These are phyloP conservation scores for Prillingera fragicola DNA, from an alignment of 1,284 basidiomycete genomes.

Conservation along the genomic window DNA sequence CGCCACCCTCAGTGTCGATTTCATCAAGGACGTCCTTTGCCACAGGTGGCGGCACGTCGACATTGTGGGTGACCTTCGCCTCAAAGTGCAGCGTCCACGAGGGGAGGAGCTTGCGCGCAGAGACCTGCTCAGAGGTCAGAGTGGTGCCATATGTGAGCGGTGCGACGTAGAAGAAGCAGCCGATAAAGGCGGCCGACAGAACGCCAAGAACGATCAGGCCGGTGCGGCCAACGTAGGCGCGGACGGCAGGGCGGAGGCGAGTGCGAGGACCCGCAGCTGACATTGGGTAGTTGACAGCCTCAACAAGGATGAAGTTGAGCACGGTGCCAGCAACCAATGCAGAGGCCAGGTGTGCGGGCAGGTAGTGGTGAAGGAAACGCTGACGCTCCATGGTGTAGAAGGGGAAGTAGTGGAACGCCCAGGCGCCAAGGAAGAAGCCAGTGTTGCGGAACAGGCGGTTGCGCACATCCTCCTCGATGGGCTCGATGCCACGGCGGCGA, in stretches of 20 bases:
- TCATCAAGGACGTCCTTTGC: neutral
- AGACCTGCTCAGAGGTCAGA: conserved; percentile 69
- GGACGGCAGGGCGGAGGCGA: conserved; percentile 57
- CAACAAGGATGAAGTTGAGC: conserved; percentile 84
- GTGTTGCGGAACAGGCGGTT: conserved; percentile 90
- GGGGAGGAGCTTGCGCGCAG: conserved; percentile 42
- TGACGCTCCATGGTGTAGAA: conserved; percentile 99
- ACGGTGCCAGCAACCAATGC: conserved; percentile 86
- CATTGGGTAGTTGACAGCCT: conserved; percentile 89
- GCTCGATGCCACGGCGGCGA: conserved; percentile 73
- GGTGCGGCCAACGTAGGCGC: conserved; percentile 61
- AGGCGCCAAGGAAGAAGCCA: conserved; percentile 90
- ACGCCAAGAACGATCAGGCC: conserved; percentile 54
- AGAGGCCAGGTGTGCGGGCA: conserved; percentile 88
- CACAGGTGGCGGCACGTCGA: neutral
- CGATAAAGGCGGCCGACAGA: conserved; percentile 57
- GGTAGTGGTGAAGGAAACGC: conserved; percentile 95
- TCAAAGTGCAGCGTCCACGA: conserved; percentile 48
- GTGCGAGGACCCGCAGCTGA: conserved; percentile 62
- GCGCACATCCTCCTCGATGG: conserved; percentile 83
- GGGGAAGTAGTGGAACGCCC: conserved; percentile 93
- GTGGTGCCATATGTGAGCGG: conserved; percentile 89
- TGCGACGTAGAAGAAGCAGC: conserved; percentile 67
- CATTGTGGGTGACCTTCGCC: conserved; percentile 23
- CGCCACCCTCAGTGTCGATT: neutral